These are phyloP conservation scores for Acacia acuminata DNA, from an alignment of 306 rosid genomes.

Conservation along the genomic window DNA sequence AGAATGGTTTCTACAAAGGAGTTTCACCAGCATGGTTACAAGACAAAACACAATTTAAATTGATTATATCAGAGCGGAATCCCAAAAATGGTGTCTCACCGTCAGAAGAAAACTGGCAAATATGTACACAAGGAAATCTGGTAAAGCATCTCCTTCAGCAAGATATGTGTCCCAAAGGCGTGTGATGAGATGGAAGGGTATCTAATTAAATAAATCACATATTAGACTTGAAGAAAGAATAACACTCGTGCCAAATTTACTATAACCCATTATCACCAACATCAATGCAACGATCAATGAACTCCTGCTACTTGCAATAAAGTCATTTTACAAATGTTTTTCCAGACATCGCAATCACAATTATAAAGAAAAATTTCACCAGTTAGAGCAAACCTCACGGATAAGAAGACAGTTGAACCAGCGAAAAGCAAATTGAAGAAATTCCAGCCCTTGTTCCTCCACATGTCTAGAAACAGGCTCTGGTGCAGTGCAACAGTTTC, in stretches of 20 bases:
- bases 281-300: not conserved
- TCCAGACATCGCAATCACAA: constrained; percentile 12
- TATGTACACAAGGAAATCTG: constrained; percentile 97
- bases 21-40: constrained; percentile 18
- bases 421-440: constrained; percentile 98
- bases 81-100: constrained; percentile 51
- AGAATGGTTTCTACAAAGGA: not conserved
- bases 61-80: not conserved
- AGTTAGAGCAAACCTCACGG: constrained; percentile 72
- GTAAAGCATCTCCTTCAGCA: constrained; percentile 97
- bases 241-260: constrained; percentile 5
- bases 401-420: constrained; percentile 99
- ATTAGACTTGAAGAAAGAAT: constrained; percentile 39
- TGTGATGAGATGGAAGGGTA: constrained; percentile 87
- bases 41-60: constrained; percentile 36
- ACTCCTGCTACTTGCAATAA: not conserved
- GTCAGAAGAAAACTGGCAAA: constrained; percentile 97
- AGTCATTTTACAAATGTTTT: constrained; percentile 3
- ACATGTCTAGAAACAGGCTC: constrained; percentile 88
- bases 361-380: constrained; percentile 10
- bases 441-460: constrained; percentile 93
- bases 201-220: constrained; percentile 48
- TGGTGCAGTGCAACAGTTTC: constrained; percentile 38
- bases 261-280: not conserved
- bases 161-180: constrained; percentile 99